Evolutionary conservation across 2,329 filamentous ascomycete species (phyloP).

Genomic region (Aspergillus tanneri): DNA sequence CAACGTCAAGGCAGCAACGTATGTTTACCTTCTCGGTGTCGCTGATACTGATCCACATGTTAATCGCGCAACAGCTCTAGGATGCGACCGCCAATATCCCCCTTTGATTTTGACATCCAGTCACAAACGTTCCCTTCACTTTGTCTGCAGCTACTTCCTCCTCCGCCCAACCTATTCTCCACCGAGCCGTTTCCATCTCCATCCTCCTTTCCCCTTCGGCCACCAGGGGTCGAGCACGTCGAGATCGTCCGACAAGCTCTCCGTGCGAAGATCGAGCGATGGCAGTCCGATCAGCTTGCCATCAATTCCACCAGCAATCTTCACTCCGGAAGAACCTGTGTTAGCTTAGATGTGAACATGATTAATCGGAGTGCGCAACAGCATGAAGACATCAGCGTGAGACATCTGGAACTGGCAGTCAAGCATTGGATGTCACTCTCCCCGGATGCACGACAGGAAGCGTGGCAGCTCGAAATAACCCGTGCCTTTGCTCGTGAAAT

Average conservation of each 20-base stretch:
- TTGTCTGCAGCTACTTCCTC: slow-evolving; percentile 74
- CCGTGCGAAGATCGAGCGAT: slow-evolving; percentile 64
- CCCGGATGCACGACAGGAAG: slow-evolving; percentile 49
- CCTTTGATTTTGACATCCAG: slow-evolving; percentile 80
- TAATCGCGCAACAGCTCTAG: slow-evolving; percentile 39
- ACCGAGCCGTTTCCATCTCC: slow-evolving; percentile 74
- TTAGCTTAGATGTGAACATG: slow-evolving; percentile 36
- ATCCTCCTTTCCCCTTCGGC: slow-evolving; percentile 76
- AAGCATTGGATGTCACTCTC: slow-evolving; percentile 71
- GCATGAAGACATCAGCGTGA: slow-evolving; percentile 67
- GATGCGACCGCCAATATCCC: slow-evolving; percentile 42
- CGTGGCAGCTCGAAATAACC: slow-evolving; percentile 50
- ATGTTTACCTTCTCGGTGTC: slow-evolving; percentile 41
- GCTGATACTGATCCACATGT: slow-evolving; percentile 6
- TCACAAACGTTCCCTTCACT: slow-evolving; percentile 82
- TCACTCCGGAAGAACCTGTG: slow-evolving; percentile 40
- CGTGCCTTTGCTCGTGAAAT: slow-evolving; percentile 48
- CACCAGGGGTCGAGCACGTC: slow-evolving; percentile 71
- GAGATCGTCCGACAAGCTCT: slow-evolving; percentile 69
- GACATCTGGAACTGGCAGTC: slow-evolving; percentile 76
- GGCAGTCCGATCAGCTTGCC: slow-evolving; percentile 53
- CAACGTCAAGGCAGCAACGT: slow-evolving; percentile 81
- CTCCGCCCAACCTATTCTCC: slow-evolving; percentile 79
- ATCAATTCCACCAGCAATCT: slow-evolving; percentile 40
- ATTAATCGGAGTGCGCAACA: slow-evolving; percentile 52